phyloP scores from a whole-genome alignment of 768 basidiomycete genomes.

The Collybia mongolica region DNA sequence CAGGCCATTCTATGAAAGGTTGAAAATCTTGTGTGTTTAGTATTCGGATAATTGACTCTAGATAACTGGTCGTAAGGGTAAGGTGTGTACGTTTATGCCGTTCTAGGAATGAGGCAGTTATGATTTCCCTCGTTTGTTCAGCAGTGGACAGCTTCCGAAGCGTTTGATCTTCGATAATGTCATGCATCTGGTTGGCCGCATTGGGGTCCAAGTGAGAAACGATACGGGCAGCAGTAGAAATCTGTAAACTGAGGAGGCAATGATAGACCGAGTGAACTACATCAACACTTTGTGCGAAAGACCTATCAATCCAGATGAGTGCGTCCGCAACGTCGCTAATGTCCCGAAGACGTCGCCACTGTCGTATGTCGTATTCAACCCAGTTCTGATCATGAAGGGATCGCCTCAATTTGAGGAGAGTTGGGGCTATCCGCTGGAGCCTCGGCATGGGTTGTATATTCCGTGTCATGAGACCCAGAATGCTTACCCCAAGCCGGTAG shows the following conservation, averaged over 20 bases:
- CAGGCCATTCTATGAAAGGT: constrained; percentile 29
- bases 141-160: not conserved
- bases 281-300: constrained; percentile 25
- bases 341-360: constrained; percentile 25
- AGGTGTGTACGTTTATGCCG: constrained; percentile 23
- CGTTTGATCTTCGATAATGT: not conserved
- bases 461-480: constrained; percentile 11
- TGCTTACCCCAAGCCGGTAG: constrained; percentile 18
- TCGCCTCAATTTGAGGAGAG: not conserved
- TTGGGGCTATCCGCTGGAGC: not conserved
- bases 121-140: constrained; percentile 15
- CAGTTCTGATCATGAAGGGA: constrained; percentile 22
- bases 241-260: constrained; percentile 20
- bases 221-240: constrained; percentile 19
- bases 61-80: constrained; percentile 19
- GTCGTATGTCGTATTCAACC: constrained; percentile 27
- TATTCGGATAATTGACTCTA: constrained; percentile 27
- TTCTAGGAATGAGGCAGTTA: constrained; percentile 27
- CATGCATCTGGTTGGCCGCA: not conserved
- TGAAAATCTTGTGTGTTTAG: constrained; percentile 28
- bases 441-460: not conserved
- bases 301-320: constrained; percentile 26
- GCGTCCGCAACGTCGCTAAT: constrained; percentile 22
- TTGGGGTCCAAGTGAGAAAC: constrained; percentile 20
- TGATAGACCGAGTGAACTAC: constrained; percentile 26